Conservation (phyloP, 306 rosid species). For the Cucurbita pepo region DNA sequence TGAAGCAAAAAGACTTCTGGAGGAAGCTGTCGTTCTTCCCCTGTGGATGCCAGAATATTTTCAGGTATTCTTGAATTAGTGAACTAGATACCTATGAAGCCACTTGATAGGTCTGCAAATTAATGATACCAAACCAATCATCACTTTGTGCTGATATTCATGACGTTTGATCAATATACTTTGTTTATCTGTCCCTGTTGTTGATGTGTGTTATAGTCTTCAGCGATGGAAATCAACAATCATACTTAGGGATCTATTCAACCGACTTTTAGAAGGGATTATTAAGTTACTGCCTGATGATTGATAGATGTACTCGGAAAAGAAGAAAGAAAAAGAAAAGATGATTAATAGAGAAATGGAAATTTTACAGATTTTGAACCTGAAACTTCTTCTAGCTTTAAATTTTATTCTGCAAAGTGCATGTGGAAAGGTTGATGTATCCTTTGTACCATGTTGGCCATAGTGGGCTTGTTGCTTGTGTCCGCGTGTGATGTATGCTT, state of each 20-base stretch:
- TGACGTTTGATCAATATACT: neutral
- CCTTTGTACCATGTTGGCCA: neutral
- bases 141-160: neutral
- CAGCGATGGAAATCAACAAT: neutral
- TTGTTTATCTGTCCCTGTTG: neutral
- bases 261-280: neutral
- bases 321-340: too few species aligned
- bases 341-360: neutral
- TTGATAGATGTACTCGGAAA: neutral
- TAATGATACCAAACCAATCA: neutral
- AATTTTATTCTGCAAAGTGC: neutral
- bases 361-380: neutral
- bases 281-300: neutral
- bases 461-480: neutral
- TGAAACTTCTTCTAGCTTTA: neutral
- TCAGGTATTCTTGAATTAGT: slow-evolving; percentile 40
- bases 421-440: neutral
- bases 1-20: slow-evolving; percentile 92
- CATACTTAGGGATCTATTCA: neutral
- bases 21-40: slow-evolving; percentile 99
- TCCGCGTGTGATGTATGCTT: neutral
- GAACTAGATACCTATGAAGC: neutral
- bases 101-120: neutral
- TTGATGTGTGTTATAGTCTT: neutral
- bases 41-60: slow-evolving; percentile 98